Conservation (phyloP, 495 filamentous ascomycete species). For the Tuber microsphaerosporum region DNA sequence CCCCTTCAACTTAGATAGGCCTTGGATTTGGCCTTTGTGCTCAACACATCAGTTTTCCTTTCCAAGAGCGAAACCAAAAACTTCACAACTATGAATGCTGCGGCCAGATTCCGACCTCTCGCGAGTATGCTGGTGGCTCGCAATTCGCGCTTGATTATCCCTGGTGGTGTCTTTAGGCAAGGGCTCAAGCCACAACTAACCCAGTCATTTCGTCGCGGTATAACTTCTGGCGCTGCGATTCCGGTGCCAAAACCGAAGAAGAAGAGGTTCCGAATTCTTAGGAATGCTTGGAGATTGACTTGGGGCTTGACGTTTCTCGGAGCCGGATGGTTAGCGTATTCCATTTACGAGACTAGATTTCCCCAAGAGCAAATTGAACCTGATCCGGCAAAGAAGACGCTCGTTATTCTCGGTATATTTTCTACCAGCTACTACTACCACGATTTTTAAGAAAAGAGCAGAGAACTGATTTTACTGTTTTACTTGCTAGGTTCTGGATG, state of each 20-base stretch:
- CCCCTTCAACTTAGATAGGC: background rate
- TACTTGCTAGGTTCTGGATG: constrained; percentile 64
- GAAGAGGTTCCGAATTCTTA: constrained; percentile 47
- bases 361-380: constrained; percentile 72
- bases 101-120: background rate
- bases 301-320: constrained; percentile 63
- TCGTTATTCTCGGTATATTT: constrained; percentile 83
- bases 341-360: constrained; percentile 71
- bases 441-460: background rate
- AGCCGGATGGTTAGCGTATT: constrained; percentile 64
- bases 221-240: constrained; percentile 42
- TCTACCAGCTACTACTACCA: background rate
- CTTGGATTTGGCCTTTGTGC: background rate
- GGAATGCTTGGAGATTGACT: constrained; percentile 69
- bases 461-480: constrained; percentile 8
- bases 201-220: constrained; percentile 43
- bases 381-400: constrained; percentile 88
- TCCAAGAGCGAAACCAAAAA: background rate
- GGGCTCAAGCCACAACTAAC: constrained; percentile 16
- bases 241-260: constrained; percentile 39
- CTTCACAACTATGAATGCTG: background rate
- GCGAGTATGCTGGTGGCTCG: constrained; percentile 13
- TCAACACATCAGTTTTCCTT: background rate
- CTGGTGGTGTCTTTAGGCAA: constrained; percentile 24
- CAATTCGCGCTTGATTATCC: constrained; percentile 31